Base-by-base conservation (phyloP, 305 asterid species). In the Fraxinus albicans region DNA sequence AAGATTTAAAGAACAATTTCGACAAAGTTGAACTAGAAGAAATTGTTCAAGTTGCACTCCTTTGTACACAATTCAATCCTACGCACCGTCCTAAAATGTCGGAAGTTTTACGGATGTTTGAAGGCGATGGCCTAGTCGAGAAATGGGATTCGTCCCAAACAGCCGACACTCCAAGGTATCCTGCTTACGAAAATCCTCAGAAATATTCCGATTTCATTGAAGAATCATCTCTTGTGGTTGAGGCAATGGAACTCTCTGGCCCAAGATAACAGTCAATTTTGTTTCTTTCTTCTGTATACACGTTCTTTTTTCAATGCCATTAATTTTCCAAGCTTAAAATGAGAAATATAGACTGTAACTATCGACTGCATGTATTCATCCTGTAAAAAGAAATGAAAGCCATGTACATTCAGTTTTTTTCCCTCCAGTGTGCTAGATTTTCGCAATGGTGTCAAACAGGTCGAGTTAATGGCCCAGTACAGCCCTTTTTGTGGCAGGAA, bases 241-340 rank as follows among this genome's bases (percentile, higher is more conserved):
- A 96, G 90, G 96, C 96, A 5, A 93, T 95, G 92, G 98, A 96
- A 77, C 96, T 96, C 69, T 96, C 98, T 6, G 98, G 98, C 36
- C 99, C 99, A 6, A 87, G 99, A 83, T 96, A 96, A 93, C 92
- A 76, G 81, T 72, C 55, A 33, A 4, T 12, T 40, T 63, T 76
- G 33, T 1, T 63, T 74, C 67, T 80, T 29, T 33, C 10, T 33
- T 9, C 25, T 50, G 76, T 70, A 70, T 31, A 35, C 78, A 27
- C 63, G 63, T 19, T 40, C 25, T 63, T 77, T 76, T 78, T 13
- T 85, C 69, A 21, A 69, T 58, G 29, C 50, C 81, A 2, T 60
- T 65, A 63, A 2, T 82, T 79, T 77, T 81, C 58, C 60, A 38
- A 77, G 83, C 76, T 70, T 73, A 70, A 80, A 58, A 67, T 63